Evolutionary conservation across 2,329 filamentous ascomycete species (phyloP), one percentile per base, ranked within the genome.

Genomic region (Fusarium camptoceras): DNA sequence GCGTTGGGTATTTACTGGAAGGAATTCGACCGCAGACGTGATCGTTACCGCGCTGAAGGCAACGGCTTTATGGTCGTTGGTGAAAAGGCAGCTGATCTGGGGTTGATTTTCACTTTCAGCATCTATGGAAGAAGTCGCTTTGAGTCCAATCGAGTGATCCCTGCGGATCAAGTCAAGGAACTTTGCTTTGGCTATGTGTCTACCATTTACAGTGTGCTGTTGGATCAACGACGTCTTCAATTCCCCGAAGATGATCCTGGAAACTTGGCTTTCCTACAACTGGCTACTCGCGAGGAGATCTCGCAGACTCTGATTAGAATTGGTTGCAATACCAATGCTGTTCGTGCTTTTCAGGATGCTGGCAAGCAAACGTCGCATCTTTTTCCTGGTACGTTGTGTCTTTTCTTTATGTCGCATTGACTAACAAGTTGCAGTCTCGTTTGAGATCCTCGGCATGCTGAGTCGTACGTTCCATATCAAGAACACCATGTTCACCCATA

Each of bases 391-490:
- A 79, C 62, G 80, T 59, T 20, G 3, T 25, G 8, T 3, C 7
- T 6, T 15, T 5, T 2, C 5, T 15, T 8, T 5, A 56, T 2
- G n/a, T n/a, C 5, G 7, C 16, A 14, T 22, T 8, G 15, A 8
- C 68, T 76, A 51, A 77, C 62, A 5, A 8, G 15, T 8, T 20
- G 11, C 47, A 87, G 86, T 89, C 1, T 82, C 85, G 0, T 89
- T 89, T 53, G 87, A 89, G 71, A 81, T 89, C 1, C 74, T 88
- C 4, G 87, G 86, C n/a, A 89, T 89, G 87, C 76, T 89, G 2
- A 82, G 83, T 46, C 81, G 81, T 27, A 82, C 81, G 0, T 78
- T 88, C 24, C 84, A 87, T 55, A 83, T 87, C 24, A 78, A 79
- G 8, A 76, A 83, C 47, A 87, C 80, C 50, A 81, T 79, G 59